Evolutionary conservation across 2,329 filamentous ascomycete genomes (phyloP), one percentile per base, ranked within the genome.

Genomic region (Colletotrichum destructivum): DNA sequence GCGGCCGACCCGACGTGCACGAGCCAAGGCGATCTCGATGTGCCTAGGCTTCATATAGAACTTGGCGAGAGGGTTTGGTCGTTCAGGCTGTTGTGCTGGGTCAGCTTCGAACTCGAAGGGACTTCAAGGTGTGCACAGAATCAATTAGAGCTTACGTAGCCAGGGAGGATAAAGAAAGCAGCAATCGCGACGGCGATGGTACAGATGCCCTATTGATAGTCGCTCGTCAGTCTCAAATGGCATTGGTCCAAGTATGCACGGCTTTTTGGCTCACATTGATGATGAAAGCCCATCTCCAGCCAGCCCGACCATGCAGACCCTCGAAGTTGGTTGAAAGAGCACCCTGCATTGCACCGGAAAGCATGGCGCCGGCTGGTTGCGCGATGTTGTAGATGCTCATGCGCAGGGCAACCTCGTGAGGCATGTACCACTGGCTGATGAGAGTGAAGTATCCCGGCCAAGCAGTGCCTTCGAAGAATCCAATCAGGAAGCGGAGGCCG

Each of bases 291-390:
- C 81, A 84, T n/a, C 80, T 78, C 78, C 78, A 84, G 0, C 80
- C 82, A 1, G 79, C 75, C 23, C 79, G 74, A 0, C 87, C 87
- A 13, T 77, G 77, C 0, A 84, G 78, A 0, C 88, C 87, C 40
- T 86, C 86, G 0, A 90, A 81, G 31, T 86, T 85, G 75, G 89
- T 88, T 1, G 86, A 85, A 0, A 85, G 87, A 0, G 88, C 84
- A 0, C 81, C 80, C 78, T 89, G 87, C 0, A 90, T 81, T 66
- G 88, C 89, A 1, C 88, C 88, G 16, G 86, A 87, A 61, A 89
- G 86, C 85, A 90, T 88, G 21, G 82, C 80, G 0, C 86, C 88
- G 0, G 88, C 81, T 2, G 84, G 86, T 15, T 87, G 86, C n/a
- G 84, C 86, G 0, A 87, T 83, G 62, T 85, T 82, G 75, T 86